Conservation (phyloP, 352 stramenopile genomes). For the Globisporangium nunn region DNA sequence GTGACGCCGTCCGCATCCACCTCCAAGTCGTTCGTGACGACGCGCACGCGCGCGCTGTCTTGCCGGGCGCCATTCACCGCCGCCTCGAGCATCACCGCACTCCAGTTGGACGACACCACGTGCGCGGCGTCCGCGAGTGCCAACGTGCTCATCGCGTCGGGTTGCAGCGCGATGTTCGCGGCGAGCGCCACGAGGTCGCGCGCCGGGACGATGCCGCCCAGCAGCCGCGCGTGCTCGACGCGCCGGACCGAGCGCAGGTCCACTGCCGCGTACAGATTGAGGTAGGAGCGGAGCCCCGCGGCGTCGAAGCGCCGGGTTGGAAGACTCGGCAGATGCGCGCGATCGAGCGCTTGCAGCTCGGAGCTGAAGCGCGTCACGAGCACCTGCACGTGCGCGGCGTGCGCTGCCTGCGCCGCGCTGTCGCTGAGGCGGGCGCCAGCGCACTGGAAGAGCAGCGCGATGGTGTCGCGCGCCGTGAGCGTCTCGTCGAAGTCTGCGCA, state of each 20-base stretch:
- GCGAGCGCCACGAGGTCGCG: slow-evolving; percentile 10
- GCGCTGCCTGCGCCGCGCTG: neutral
- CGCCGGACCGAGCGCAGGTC: slow-evolving; percentile 47
- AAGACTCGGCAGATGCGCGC: neutral
- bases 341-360: slow-evolving; percentile 18
- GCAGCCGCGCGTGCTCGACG: slow-evolving; percentile 21
- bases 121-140: slow-evolving; percentile 13
- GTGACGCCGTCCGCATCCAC: slow-evolving; percentile 28
- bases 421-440: slow-evolving; percentile 4
- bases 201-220: slow-evolving; percentile 27
- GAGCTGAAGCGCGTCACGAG: slow-evolving; percentile 30
- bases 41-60: slow-evolving; percentile 4
- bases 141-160: slow-evolving; percentile 26
- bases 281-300: slow-evolving; percentile 25
- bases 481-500: slow-evolving; percentile 76
- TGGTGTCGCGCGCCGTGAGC: slow-evolving; percentile 52
- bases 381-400: slow-evolving; percentile 16
- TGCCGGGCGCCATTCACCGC: slow-evolving; percentile 12
- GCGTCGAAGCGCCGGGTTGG: slow-evolving; percentile 20
- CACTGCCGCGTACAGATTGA: slow-evolving; percentile 30
- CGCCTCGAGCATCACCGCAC: slow-evolving; percentile 27
- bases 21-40: slow-evolving; percentile 57
- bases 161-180: slow-evolving; percentile 19
- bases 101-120: slow-evolving; percentile 72
- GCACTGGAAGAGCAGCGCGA: slow-evolving; percentile 41